Evolutionary conservation across 768 basidiomycete genomes (phyloP).

Genomic region (Dacryopinax spathularia): DNA sequence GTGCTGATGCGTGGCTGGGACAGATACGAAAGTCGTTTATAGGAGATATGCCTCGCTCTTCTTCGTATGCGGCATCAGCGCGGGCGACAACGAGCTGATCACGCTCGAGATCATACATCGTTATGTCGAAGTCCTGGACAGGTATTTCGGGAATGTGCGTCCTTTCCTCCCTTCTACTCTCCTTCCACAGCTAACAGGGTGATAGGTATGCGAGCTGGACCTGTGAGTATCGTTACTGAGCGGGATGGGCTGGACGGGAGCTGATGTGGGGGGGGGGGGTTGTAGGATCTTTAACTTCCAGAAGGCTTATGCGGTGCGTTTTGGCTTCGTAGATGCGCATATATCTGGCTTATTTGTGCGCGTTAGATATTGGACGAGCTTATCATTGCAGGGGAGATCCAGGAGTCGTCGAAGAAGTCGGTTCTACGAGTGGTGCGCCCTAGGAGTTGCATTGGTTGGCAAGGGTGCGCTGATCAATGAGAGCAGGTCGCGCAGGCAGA

Average conservation of each 20-base stretch:
- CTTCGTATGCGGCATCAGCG: constrained; percentile 79
- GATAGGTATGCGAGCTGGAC: constrained; percentile 58
- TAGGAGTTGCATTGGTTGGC: neutral
- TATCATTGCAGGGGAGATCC: constrained; percentile 83
- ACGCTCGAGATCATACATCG: constrained; percentile 88
- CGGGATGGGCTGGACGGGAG: neutral
- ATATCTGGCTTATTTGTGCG: neutral
- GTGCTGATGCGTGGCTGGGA: neutral
- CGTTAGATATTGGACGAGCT: constrained; percentile 69
- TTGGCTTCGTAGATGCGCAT: neutral
- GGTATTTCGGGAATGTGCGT: constrained; percentile 77
- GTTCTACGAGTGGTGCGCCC: constrained; percentile 30
- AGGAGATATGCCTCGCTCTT: constrained; percentile 89
- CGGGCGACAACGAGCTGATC: constrained; percentile 78
- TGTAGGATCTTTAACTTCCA: constrained; percentile 92
- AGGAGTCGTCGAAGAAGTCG: constrained; percentile 74
- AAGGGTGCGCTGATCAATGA: neutral
- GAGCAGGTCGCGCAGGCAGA: constrained; percentile 28
- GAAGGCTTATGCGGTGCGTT: constrained; percentile 67
- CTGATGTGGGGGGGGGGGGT: neutral
- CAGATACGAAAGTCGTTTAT: constrained; percentile 81
- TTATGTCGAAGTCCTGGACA: constrained; percentile 78
- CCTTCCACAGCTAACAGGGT: neutral
- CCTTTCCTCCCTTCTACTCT: constrained; percentile 18
- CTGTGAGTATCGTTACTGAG: constrained; percentile 39